phyloP scores from a whole-genome alignment of 2,329 filamentous ascomycete genomes.

The Aspergillus pseudonomiae region DNA sequence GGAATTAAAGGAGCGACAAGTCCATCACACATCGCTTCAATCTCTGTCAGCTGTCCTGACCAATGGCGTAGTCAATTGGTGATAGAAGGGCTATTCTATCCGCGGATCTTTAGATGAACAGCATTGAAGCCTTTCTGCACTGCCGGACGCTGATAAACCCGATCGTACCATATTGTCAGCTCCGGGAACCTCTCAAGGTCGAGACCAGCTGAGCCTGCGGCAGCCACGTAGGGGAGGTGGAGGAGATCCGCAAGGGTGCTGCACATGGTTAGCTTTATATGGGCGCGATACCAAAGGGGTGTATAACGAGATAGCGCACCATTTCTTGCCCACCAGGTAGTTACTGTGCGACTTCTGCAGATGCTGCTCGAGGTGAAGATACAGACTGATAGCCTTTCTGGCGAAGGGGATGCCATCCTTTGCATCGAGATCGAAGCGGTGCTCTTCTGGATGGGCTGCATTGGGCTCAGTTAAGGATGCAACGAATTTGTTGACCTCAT shows the following conservation, averaged over 20 bases:
- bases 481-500: constrained; percentile 8
- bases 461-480: background rate
- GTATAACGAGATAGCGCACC: constrained; percentile 8
- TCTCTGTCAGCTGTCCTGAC: background rate
- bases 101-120: background rate
- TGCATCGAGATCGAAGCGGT: background rate
- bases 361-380: constrained; percentile 16
- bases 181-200: constrained; percentile 19
- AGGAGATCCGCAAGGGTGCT: constrained; percentile 18
- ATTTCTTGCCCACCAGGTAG: constrained; percentile 17
- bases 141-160: constrained; percentile 2
- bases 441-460: background rate
- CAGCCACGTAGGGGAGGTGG: constrained; percentile 14
- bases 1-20: background rate
- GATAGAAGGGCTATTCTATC: background rate
- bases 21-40: background rate
- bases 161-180: constrained; percentile 19
- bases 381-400: constrained; percentile 11
- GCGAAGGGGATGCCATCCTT: constrained; percentile 2
- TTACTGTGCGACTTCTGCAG: constrained; percentile 7
- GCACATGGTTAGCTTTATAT: background rate
- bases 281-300: no score
- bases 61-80: background rate
- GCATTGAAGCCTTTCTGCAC: background rate
- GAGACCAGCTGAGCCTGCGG: constrained; percentile 7